Evolutionary conservation across 73 alveolate genomes (phyloP).

Genomic region (Paramecium sonneborni): DNA sequence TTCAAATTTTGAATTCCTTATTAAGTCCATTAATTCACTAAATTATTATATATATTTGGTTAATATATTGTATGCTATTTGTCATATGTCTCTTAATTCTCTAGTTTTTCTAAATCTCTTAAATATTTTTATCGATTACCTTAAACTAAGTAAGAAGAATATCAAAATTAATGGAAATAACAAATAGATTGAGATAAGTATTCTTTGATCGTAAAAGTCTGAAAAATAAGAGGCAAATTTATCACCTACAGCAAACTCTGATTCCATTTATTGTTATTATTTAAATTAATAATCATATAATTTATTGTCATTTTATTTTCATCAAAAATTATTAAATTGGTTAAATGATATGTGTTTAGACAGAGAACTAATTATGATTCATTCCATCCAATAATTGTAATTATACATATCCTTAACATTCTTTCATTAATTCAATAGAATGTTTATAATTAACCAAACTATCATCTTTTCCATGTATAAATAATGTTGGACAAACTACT

Average conservation of each 20-base stretch:
- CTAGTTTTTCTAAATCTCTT: neutral
- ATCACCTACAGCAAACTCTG: neutral
- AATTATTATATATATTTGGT: neutral
- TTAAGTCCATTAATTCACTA: neutral
- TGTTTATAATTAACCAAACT: conserved; percentile 81
- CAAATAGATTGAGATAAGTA: neutral
- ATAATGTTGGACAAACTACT: conserved; percentile 91
- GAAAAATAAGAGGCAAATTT: neutral
- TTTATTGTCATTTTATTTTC: conserved; percentile 6
- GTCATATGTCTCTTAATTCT: neutral
- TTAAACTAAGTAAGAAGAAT: neutral
- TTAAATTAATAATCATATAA: neutral
- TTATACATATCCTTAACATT: neutral
- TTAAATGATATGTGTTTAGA: neutral
- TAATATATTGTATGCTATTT: neutral
- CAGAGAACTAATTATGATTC: neutral
- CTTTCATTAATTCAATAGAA: conserved; percentile 9
- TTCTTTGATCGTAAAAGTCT: neutral
- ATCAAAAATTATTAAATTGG: neutral
- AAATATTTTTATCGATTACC: neutral
- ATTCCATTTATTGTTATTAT: neutral
- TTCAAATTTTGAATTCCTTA: neutral
- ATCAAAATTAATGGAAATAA: neutral
- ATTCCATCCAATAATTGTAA: neutral
- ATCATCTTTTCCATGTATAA: conserved; percentile 97